A percentile compares a stretch with the other conserved stretches of the same genome.
Evolutionary conservation across 371 early-diverging fungal species (phyloP).

Genomic region (Mortierella sp.): DNA sequence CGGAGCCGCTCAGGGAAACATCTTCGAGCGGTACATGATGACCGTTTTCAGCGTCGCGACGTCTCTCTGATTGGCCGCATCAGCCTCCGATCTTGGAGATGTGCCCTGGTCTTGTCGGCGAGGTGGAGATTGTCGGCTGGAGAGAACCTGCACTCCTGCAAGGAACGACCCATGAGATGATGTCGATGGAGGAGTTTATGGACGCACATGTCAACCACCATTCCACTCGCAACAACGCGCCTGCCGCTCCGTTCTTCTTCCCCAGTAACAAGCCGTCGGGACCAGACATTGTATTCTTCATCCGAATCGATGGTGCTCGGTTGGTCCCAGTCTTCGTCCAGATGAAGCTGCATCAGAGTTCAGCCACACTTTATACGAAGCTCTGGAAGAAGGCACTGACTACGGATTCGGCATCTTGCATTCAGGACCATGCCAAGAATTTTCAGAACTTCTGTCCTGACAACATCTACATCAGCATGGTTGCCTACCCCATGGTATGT

Average conservation of each 20-base stretch:
- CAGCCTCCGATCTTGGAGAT: slow-evolving; percentile 15
- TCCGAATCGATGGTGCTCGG: slow-evolving; percentile 12
- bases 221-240: slow-evolving; percentile 12
- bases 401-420: slow-evolving; percentile 15
- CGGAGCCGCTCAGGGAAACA: slow-evolving; percentile 7
- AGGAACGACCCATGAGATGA: slow-evolving; percentile 4
- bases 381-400: slow-evolving; percentile 5
- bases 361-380: not conserved
- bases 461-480: slow-evolving; percentile 22
- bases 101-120: slow-evolving; percentile 16
- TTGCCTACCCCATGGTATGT: slow-evolving; percentile 24
- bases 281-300: slow-evolving; percentile 30
- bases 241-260: slow-evolving; percentile 15
- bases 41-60: slow-evolving; percentile 20
- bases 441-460: slow-evolving; percentile 20
- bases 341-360: slow-evolving; percentile 14
- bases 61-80: slow-evolving; percentile 15
- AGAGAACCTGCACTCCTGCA: slow-evolving; percentile 25
- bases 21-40: slow-evolving; percentile 14
- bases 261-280: slow-evolving; percentile 12
- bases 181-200: slow-evolving; percentile 32
- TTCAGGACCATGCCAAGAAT: slow-evolving; percentile 4
- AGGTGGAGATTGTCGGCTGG: slow-evolving; percentile 30
- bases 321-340: slow-evolving; percentile 19
- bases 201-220: slow-evolving; percentile 26